phyloP scores from a whole-genome alignment of 2,329 filamentous ascomycete species.

The Fusarium ambrosium region DNA sequence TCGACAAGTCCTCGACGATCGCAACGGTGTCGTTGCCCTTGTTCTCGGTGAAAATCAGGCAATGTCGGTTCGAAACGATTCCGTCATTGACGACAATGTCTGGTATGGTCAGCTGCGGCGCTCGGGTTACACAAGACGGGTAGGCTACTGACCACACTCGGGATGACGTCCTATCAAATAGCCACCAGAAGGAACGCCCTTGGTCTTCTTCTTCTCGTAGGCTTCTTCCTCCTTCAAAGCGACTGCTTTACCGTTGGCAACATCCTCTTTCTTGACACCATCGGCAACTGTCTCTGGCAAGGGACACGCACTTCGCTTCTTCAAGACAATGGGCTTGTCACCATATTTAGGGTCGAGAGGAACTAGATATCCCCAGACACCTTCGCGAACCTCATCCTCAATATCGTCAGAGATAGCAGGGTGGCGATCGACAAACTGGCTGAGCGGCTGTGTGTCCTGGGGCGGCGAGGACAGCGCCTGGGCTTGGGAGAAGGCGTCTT shows the following conservation, averaged over 20 bases:
- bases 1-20: conserved; percentile 92
- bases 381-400: conserved; percentile 84
- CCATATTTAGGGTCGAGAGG: conserved; percentile 80
- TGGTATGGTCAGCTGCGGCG: conserved; percentile 33
- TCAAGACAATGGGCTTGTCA: conserved; percentile 78
- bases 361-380: conserved; percentile 96
- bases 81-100: conserved; percentile 82
- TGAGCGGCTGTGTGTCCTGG: conserved; percentile 71
- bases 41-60: conserved; percentile 74
- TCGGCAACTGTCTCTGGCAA: conserved; percentile 62
- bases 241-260: conserved; percentile 60
- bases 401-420: conserved; percentile 83
- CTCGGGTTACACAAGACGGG: not conserved
- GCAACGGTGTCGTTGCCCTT: conserved; percentile 73
- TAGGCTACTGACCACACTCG: conserved; percentile 81
- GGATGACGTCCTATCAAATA: conserved; percentile 94
- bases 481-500: conserved; percentile 61
- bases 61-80: conserved; percentile 90
- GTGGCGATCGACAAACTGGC: conserved; percentile 81
- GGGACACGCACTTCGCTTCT: conserved; percentile 79
- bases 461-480: conserved; percentile 71
- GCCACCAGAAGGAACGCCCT: conserved; percentile 78
- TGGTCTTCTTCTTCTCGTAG: conserved; percentile 73
- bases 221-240: conserved; percentile 68
- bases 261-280: conserved; percentile 54